Conservation (phyloP, 1,284 basidiomycete genomes). For the Erythrobasidium hasegawianum region DNA sequence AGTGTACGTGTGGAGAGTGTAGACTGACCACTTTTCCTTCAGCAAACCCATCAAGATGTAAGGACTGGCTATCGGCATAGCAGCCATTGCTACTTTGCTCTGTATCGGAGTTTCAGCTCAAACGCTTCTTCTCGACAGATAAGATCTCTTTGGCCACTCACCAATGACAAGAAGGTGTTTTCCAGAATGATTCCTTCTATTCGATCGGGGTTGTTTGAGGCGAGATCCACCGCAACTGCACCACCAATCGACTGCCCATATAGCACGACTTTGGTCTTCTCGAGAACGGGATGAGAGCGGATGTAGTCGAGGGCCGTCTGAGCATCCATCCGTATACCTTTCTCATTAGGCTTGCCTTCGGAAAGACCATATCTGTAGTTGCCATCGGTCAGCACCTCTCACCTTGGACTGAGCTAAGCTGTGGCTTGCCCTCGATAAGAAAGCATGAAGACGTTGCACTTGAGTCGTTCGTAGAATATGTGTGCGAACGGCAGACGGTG, state of each 20-base stretch:
- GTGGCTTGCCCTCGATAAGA: constrained; percentile 71
- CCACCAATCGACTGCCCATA: constrained; percentile 96
- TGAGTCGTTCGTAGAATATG: constrained; percentile 75
- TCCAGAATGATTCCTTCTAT: constrained; percentile 36
- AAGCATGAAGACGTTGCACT: constrained; percentile 83
- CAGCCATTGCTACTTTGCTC: constrained; percentile 9
- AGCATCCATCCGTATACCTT: constrained; percentile 54
- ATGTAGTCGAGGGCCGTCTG: constrained; percentile 69
- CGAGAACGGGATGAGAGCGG: constrained; percentile 63
- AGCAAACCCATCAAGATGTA: constrained; percentile 55
- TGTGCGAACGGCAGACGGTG: constrained; percentile 86
- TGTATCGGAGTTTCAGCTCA: background rate
- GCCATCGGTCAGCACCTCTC: background rate
- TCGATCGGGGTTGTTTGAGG: constrained; percentile 68
- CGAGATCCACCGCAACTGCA: constrained; percentile 87
- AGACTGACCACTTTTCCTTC: constrained; percentile 71
- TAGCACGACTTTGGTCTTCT: constrained; percentile 65
- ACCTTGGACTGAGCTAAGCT: background rate
- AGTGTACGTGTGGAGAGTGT: too few species aligned
- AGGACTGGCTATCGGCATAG: constrained; percentile 18
- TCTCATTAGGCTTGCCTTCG: constrained; percentile 65
- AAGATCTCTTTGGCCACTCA: background rate
- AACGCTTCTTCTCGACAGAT: background rate
- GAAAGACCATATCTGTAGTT: constrained; percentile 45
- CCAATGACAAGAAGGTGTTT: constrained; percentile 38